Conservation (phyloP, 2,329 filamentous ascomycete genomes). For the Hypoxylon sp. region DNA sequence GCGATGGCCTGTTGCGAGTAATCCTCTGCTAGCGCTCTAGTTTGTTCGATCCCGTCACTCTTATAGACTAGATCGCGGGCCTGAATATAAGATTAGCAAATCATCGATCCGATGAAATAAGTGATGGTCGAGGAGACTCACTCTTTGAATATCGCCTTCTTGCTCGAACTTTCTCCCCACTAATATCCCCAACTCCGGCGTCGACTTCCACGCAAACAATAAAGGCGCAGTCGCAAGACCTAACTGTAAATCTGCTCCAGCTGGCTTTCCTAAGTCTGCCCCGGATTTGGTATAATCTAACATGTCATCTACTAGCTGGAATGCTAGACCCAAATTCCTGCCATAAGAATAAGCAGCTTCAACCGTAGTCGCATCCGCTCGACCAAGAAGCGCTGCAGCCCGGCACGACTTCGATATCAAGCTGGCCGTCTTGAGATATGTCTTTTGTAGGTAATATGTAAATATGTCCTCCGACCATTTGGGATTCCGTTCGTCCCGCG, state of each 20-base stretch:
- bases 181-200: conserved; percentile 84
- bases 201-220: conserved; percentile 94
- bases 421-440: conserved; percentile 95
- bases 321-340: conserved; percentile 92
- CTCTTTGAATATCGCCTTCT: conserved; percentile 87
- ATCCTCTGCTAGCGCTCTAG: conserved; percentile 88
- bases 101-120: neutral
- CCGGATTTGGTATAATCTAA: conserved; percentile 93
- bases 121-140: conserved; percentile 61
- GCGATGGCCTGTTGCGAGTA: conserved; percentile 90
- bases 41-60: conserved; percentile 93
- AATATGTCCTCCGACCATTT: conserved; percentile 90
- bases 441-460: conserved; percentile 96
- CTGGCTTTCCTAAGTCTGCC: conserved; percentile 91
- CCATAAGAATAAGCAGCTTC: conserved; percentile 94
- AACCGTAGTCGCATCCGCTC: conserved; percentile 81
- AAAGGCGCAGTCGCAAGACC: conserved; percentile 94
- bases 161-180: conserved; percentile 91
- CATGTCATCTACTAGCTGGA: conserved; percentile 98
- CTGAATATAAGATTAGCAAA: conserved; percentile 62
- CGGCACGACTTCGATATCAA: conserved; percentile 97
- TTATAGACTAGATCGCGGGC: conserved; percentile 86
- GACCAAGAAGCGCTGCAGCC: conserved; percentile 87
- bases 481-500: conserved; percentile 86
- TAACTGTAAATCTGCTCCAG: conserved; percentile 92